These are phyloP conservation scores for Trichocladium uniseriatum DNA, from an alignment of 495 filamentous ascomycete species.

Conservation along the genomic window DNA sequence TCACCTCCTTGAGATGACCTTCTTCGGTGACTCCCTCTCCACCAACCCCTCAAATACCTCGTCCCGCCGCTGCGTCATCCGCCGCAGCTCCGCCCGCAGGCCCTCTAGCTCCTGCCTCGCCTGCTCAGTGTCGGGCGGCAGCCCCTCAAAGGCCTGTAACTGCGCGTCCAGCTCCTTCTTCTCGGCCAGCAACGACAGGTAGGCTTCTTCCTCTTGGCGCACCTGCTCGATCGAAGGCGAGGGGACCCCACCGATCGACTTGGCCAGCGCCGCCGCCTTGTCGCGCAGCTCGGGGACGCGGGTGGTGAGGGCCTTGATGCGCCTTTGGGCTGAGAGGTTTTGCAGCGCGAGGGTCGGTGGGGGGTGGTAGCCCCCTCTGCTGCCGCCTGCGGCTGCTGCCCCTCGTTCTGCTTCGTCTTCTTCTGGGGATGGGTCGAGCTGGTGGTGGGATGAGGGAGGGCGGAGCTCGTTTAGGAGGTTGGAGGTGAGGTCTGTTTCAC, in stretches of 20 bases:
- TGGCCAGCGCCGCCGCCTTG: slow-evolving; percentile 28
- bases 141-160: slow-evolving; percentile 51
- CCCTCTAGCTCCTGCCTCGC: slow-evolving; percentile 58
- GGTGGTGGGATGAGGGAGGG: neutral
- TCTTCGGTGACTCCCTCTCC: slow-evolving; percentile 43
- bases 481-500: slow-evolving; percentile 1
- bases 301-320: slow-evolving; percentile 47
- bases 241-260: neutral
- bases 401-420: neutral
- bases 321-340: slow-evolving; percentile 54
- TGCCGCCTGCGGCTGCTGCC: too few species aligned
- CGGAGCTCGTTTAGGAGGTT: slow-evolving; percentile 3
- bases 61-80: slow-evolving; percentile 52
- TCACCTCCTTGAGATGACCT: slow-evolving; percentile 11
- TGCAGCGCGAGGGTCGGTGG: slow-evolving; percentile 44
- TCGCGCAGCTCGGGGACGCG: slow-evolving; percentile 48
- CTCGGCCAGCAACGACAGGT: slow-evolving; percentile 38
- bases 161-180: slow-evolving; percentile 51
- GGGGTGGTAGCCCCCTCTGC: slow-evolving; percentile 34
- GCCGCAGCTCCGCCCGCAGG: slow-evolving; percentile 50
- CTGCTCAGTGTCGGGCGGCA: slow-evolving; percentile 59
- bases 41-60: slow-evolving; percentile 56
- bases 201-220: slow-evolving; percentile 42
- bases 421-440: neutral
- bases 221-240: slow-evolving; percentile 37